These are phyloP conservation scores for Populus hybrid DNA, from an alignment of 441 rosid genomes.

Conservation along the genomic window DNA sequence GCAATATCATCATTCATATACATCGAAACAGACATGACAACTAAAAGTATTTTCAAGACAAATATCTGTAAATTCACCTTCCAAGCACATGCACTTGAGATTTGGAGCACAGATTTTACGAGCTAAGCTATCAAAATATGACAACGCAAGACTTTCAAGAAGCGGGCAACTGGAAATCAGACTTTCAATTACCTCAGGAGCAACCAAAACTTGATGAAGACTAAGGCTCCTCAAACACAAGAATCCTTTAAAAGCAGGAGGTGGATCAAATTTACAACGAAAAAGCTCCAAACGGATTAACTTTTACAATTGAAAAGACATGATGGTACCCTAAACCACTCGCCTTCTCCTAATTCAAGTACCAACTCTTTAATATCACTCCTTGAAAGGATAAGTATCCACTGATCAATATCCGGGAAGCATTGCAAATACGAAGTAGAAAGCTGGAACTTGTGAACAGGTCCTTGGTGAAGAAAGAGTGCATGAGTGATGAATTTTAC, in stretches of 20 bases:
- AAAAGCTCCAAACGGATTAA: constrained; percentile 66
- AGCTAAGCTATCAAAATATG: constrained; percentile 76
- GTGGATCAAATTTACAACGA: constrained; percentile 82
- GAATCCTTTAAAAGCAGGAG: constrained; percentile 66
- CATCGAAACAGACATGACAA: constrained; percentile 71
- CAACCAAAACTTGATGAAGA: constrained; percentile 73
- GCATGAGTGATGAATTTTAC: constrained; percentile 60
- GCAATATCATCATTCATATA: constrained; percentile 73
- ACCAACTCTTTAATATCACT: constrained; percentile 63
- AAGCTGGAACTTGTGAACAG: constrained; percentile 81
- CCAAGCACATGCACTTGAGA: constrained; percentile 72
- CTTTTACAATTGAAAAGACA: constrained; percentile 64
- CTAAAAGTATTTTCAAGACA: constrained; percentile 63
- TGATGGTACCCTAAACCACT: constrained; percentile 79
- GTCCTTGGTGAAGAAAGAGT: constrained; percentile 88
- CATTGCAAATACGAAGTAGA: constrained; percentile 51
- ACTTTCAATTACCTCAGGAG: constrained; percentile 70
- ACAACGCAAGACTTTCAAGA: constrained; percentile 71
- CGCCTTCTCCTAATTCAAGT: constrained; percentile 82
- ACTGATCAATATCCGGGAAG: constrained; percentile 82
- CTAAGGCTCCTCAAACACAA: constrained; percentile 55
- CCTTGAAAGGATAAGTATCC: constrained; percentile 89
- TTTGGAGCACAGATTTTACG: constrained; percentile 68
- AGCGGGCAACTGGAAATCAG: constrained; percentile 74
- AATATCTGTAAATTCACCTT: constrained; percentile 86